Percentiles rank a stretch among this genome's conserved stretches.
These are phyloP conservation scores for Pleurotus eryngii DNA, from an alignment of 768 basidiomycete species.

Conservation along the genomic window DNA sequence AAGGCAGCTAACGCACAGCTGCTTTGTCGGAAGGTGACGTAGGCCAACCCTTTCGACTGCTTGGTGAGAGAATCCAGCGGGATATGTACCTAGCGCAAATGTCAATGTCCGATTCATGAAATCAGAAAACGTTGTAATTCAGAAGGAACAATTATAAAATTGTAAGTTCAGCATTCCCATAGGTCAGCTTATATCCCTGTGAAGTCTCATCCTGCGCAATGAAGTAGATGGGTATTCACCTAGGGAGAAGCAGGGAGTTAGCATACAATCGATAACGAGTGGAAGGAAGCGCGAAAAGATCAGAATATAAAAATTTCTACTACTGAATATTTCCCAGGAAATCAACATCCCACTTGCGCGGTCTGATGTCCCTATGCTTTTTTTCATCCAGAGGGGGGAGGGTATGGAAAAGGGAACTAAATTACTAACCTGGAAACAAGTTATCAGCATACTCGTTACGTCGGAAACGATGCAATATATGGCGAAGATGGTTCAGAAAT, in stretches of 20 bases:
- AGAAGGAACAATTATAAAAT: constrained; percentile 5
- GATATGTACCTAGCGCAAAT: constrained; percentile 40
- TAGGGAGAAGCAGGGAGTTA: constrained; percentile 12
- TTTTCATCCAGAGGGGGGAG: constrained; percentile 35
- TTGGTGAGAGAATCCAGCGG: constrained; percentile 43
- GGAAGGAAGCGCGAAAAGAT: constrained; percentile 26
- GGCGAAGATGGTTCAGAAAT: constrained; percentile 31
- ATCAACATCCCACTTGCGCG: constrained; percentile 49
- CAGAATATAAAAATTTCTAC: constrained; percentile 45
- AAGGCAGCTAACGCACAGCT: constrained; percentile 61
- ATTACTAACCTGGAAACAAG: constrained; percentile 15
- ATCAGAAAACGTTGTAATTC: not conserved
- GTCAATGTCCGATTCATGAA: constrained; percentile 10
- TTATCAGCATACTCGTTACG: not conserved
- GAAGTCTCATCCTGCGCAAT: constrained; percentile 26
- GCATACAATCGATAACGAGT: constrained; percentile 6
- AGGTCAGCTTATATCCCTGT: constrained; percentile 33
- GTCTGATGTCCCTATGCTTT: constrained; percentile 67
- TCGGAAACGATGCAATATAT: not conserved
- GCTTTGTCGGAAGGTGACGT: constrained; percentile 42
- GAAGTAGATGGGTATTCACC: constrained; percentile 23
- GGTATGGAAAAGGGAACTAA: not conserved
- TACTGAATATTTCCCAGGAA: constrained; percentile 55
- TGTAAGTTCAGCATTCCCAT: constrained; percentile 31
- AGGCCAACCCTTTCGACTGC: constrained; percentile 49